A percentile compares a stretch with the other conserved stretches of the same genome.
Conservation (phyloP, 306 rosid species). For the Lathyrus sativus region DNA sequence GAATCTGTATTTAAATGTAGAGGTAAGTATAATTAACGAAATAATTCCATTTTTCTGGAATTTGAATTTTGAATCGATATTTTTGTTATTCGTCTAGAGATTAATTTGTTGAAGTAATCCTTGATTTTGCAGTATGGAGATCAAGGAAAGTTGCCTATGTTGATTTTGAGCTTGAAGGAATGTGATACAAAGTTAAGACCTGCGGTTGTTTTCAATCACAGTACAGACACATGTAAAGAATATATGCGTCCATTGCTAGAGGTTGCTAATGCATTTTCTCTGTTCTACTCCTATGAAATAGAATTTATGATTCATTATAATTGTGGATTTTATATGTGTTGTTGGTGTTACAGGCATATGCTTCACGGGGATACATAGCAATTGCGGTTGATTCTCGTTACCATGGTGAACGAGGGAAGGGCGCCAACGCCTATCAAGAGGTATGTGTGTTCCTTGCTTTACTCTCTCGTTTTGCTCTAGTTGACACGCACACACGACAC, state of each 20-base stretch:
- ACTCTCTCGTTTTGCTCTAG: not conserved
- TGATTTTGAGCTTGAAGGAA: conserved; percentile 77
- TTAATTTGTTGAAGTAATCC: conserved; percentile 3
- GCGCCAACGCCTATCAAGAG: conserved; percentile 58
- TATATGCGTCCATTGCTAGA: conserved; percentile 75
- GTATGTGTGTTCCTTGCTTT: conserved; percentile 47
- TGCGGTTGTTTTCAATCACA: conserved; percentile 74
- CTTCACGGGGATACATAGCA: conserved; percentile 86
- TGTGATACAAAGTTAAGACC: conserved; percentile 53
- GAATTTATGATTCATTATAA: not conserved
- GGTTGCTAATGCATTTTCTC: conserved; percentile 44
- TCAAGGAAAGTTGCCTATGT: conserved; percentile 79
- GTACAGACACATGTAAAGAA: conserved; percentile 72
- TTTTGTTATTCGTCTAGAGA: conserved; percentile 1
- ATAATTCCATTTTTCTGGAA: not conserved
- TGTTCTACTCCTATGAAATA: not conserved
- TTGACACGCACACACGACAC: too few species aligned
- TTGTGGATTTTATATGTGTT: conserved; percentile 10
- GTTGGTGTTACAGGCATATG: conserved; percentile 66
- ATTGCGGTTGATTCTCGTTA: conserved; percentile 85
- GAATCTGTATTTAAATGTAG: conserved; percentile 64
- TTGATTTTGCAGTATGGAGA: conserved; percentile 67
- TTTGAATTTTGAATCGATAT: conserved; percentile 2
- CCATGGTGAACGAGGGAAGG: conserved; percentile 93
- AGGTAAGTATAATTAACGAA: conserved; percentile 72